Evolutionary conservation across 2,329 filamentous ascomycete species (phyloP).

Genomic region (Fusarium temperatum): DNA sequence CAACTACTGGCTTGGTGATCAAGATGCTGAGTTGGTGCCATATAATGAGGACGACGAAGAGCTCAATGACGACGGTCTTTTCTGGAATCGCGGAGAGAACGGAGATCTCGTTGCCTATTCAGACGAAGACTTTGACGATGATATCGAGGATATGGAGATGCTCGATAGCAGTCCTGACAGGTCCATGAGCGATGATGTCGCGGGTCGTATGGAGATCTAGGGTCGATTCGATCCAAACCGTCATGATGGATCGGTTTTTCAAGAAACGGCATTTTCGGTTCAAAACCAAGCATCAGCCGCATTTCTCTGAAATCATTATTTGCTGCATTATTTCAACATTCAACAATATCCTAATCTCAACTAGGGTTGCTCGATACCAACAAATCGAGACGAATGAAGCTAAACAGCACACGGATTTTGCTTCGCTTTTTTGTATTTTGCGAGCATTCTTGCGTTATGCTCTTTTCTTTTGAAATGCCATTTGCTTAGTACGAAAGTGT

Average conservation of each 20-base stretch:
- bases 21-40: conserved; percentile 58
- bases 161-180: conserved; percentile 57
- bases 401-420: conserved; percentile 13
- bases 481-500: conserved; percentile 37
- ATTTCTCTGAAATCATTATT: conserved; percentile 8
- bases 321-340: conserved; percentile 30
- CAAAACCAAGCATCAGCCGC: neutral
- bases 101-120: conserved; percentile 64
- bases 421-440: conserved; percentile 18
- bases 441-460: neutral
- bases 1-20: conserved; percentile 86
- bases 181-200: conserved; percentile 70
- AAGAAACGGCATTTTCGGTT: conserved; percentile 2
- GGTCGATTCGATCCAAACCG: conserved; percentile 4
- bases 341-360: conserved; percentile 22
- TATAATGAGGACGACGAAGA: conserved; percentile 59
- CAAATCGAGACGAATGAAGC: conserved; percentile 3
- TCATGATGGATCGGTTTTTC: neutral
- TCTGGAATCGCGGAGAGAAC: conserved; percentile 68
- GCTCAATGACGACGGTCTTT: conserved; percentile 59
- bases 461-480: conserved; percentile 17
- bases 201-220: conserved; percentile 70
- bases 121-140: conserved; percentile 61
- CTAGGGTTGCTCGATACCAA: conserved; percentile 2
- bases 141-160: conserved; percentile 54